Conservation (phyloP, 2,329 filamentous ascomycete species). For the Geosmithia morbida region DNA sequence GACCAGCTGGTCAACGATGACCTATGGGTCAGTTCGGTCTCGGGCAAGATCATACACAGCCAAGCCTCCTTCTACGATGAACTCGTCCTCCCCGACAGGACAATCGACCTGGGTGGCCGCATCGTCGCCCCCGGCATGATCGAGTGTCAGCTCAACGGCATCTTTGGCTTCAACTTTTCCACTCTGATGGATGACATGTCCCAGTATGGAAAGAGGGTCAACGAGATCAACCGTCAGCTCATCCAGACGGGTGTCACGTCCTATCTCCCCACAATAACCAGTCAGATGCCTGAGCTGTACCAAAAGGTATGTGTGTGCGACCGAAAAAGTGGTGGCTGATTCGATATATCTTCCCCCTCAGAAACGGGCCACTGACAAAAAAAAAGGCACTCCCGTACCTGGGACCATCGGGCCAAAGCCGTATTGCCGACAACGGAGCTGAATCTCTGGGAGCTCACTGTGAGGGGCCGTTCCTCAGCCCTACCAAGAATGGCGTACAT, state of each 20-base stretch:
- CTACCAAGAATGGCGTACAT: slow-evolving; percentile 77
- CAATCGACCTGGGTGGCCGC: slow-evolving; percentile 67
- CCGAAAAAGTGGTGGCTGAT: background rate
- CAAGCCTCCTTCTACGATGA: slow-evolving; percentile 55
- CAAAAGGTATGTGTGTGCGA: slow-evolving; percentile 38
- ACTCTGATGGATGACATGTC: slow-evolving; percentile 53
- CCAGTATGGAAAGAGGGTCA: slow-evolving; percentile 59
- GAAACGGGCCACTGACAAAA: background rate
- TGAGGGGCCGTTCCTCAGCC: slow-evolving; percentile 78
- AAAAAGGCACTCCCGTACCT: slow-evolving; percentile 56
- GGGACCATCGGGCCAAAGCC: slow-evolving; percentile 49
- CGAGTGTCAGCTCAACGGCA: slow-evolving; percentile 84
- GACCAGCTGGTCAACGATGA: slow-evolving; percentile 58
- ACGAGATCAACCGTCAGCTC: slow-evolving; percentile 55
- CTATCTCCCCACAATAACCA: slow-evolving; percentile 75
- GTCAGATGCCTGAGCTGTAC: slow-evolving; percentile 69
- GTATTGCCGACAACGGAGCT: slow-evolving; percentile 53
- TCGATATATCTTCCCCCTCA: background rate
- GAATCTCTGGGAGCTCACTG: slow-evolving; percentile 84
- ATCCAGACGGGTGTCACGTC: slow-evolving; percentile 74
- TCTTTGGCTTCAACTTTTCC: slow-evolving; percentile 87
- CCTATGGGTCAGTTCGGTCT: slow-evolving; percentile 74
- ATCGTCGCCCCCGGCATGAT: slow-evolving; percentile 80
- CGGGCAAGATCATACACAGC: slow-evolving; percentile 67
- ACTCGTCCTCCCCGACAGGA: slow-evolving; percentile 53